Evolutionary conservation across 2,329 filamentous ascomycete species (phyloP).

Genomic region (Pseudogymnoascus sp.): DNA sequence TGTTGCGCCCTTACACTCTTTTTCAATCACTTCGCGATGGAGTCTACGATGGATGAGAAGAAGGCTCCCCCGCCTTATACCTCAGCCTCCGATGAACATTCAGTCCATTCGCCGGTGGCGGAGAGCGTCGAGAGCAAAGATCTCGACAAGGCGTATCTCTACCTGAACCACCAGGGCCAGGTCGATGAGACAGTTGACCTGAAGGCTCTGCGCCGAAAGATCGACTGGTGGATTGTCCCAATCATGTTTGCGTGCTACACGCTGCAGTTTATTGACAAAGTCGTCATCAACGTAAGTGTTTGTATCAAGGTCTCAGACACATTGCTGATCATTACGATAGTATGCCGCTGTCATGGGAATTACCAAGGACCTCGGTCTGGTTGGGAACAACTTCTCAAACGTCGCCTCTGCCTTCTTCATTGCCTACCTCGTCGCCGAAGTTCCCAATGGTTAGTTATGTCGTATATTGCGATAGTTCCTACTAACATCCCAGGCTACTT

Average conservation of each 20-base stretch:
- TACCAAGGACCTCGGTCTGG: conserved; percentile 44
- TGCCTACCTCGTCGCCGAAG: conserved; percentile 50
- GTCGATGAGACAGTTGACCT: conserved; percentile 33
- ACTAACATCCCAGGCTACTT: conserved; percentile 39
- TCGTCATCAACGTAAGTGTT: conserved; percentile 50
- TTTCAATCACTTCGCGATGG: neutral
- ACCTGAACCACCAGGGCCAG: conserved; percentile 31
- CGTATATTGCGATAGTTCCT: neutral
- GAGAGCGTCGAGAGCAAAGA: conserved; percentile 13
- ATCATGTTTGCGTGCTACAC: conserved; percentile 56
- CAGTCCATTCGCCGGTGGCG: neutral
- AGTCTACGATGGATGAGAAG: conserved; percentile 6
- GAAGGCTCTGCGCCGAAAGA: conserved; percentile 43
- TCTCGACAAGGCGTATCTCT: conserved; percentile 39
- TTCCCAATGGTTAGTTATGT: conserved; percentile 46
- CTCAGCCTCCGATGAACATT: neutral
- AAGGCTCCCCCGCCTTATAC: neutral
- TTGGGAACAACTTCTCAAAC: conserved; percentile 55
- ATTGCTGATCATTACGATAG: conserved; percentile 28
- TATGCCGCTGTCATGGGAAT: conserved; percentile 63
- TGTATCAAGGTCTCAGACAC: neutral
- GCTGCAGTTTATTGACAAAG: conserved; percentile 59
- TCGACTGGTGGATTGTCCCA: conserved; percentile 53
- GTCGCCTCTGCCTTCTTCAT: conserved; percentile 57
- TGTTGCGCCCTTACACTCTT: neutral